Evolutionary conservation across 495 filamentous ascomycete species (phyloP).

Genomic region (Daldinia caldariorum): DNA sequence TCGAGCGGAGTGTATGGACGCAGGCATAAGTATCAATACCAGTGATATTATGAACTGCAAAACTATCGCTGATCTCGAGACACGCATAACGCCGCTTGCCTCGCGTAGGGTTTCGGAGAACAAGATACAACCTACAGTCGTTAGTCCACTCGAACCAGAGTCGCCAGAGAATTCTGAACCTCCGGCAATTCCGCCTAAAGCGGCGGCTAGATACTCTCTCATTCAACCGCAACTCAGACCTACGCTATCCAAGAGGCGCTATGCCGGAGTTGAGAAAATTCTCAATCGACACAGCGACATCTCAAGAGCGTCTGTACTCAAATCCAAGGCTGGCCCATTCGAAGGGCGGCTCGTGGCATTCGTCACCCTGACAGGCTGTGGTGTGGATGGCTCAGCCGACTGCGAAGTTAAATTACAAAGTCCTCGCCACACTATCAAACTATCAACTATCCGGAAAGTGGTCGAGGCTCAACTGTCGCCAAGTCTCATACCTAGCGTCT

Average conservation of each 20-base stretch:
- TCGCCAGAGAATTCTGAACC: conserved; percentile 16
- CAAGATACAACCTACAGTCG: conserved; percentile 3
- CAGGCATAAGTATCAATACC: conserved; percentile 50
- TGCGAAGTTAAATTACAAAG: conserved; percentile 52
- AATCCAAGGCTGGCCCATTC: conserved; percentile 58
- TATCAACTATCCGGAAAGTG: conserved; percentile 48
- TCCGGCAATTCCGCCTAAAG: conserved; percentile 39
- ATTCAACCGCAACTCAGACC: conserved; percentile 30
- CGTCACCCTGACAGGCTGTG: conserved; percentile 49
- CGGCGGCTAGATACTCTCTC: conserved; percentile 24
- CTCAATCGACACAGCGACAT: conserved; percentile 40
- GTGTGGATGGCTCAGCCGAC: conserved; percentile 38
- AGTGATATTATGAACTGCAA: conserved; percentile 55
- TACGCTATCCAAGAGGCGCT: conserved; percentile 37
- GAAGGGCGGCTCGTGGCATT: conserved; percentile 58
- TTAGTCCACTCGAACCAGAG: conserved; percentile 26
- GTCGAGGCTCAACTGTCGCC: conserved; percentile 44
- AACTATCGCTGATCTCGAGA: conserved; percentile 53
- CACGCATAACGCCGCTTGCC: conserved; percentile 34
- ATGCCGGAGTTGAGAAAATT: conserved; percentile 36
- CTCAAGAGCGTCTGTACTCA: conserved; percentile 52
- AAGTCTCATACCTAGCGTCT: conserved; percentile 51
- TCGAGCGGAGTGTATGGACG: conserved; percentile 48
- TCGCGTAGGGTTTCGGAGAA: conserved; percentile 4
- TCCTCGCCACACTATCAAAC: conserved; percentile 50